A percentile compares a stretch with the other conserved stretches of the same genome.
phyloP scores from a whole-genome alignment of 257 asterid species.

The Solanum tarijense region DNA sequence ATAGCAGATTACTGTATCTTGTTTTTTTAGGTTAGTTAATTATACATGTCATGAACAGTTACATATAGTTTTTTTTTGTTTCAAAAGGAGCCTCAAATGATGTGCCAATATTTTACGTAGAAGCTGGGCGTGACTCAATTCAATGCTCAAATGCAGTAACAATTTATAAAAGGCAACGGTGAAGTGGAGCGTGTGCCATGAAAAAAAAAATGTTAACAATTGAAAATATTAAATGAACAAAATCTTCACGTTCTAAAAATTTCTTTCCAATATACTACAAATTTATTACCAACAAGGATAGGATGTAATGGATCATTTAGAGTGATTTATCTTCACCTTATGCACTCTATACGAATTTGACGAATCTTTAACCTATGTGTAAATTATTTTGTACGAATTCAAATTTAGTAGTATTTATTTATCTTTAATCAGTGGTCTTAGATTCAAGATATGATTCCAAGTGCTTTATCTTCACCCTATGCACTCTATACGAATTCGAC shows the following conservation, averaged over 20 bases:
- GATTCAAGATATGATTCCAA: not conserved
- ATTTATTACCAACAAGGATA: not conserved
- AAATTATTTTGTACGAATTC: not conserved
- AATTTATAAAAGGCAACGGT: not conserved
- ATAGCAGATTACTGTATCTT: not conserved
- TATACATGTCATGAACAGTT: not conserved
- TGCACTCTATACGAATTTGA: not conserved
- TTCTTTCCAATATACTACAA: not conserved
- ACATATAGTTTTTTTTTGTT: not conserved
- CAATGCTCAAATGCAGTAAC: not conserved
- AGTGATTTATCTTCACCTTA: not conserved
- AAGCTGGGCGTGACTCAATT: not conserved
- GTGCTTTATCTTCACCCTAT: not conserved
- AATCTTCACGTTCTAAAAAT: not conserved
- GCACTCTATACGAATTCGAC: not conserved
- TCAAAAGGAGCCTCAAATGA: not conserved
- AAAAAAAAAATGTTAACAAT: not conserved
- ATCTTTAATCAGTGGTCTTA: not conserved
- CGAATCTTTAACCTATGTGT: too few relatives aligned
- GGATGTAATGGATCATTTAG: too few relatives aligned
- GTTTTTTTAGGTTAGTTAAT: not conserved
- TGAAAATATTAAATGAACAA: not conserved
- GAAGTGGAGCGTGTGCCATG: constrained; percentile 7
- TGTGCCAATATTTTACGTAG: not conserved
- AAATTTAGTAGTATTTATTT: not conserved